A percentile compares a stretch with the other conserved stretches of the same genome.
Conservation (phyloP, 108 stramenopile genomes). For the Bacterosira constricta region DNA sequence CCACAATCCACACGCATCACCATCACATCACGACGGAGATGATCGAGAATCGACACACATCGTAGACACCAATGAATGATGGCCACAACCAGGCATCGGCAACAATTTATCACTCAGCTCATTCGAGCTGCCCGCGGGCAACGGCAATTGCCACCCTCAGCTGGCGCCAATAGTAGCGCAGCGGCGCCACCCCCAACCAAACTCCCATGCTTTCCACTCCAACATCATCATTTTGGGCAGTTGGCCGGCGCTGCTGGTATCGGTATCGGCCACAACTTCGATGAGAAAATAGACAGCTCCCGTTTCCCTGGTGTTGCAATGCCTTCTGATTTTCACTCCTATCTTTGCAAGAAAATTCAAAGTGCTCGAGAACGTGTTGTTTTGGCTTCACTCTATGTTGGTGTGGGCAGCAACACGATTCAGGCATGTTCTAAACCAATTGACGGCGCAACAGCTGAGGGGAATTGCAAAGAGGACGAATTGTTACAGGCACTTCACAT, state of each 20-base stretch:
- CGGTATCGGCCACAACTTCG: neutral
- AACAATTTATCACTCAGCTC: conserved; percentile 6
- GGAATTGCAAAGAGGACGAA: conserved; percentile 40
- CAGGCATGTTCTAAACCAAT: conserved; percentile 10
- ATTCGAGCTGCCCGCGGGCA: conserved; percentile 38
- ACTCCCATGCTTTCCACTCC: conserved; percentile 32
- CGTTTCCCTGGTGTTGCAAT: conserved; percentile 21
- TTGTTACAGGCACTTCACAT: conserved; percentile 57
- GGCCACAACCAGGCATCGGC: neutral
- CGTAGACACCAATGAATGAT: no score
- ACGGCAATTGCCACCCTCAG: conserved; percentile 1
- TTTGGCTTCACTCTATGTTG: conserved; percentile 82
- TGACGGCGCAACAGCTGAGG: neutral
- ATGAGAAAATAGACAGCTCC: neutral
- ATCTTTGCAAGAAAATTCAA: conserved; percentile 62
- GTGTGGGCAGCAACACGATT: conserved; percentile 53
- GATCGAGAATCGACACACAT: no score
- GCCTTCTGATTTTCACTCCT: conserved; percentile 70
- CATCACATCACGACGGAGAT: no score
- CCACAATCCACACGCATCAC: no score
- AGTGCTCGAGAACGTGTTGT: conserved; percentile 65
- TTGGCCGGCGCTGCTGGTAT: neutral
- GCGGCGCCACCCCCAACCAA: neutral
- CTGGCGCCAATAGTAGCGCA: neutral
- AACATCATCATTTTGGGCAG: conserved; percentile 33